Percentiles rank a stretch among this genome's conserved stretches.
Conservation (phyloP, 441 rosid genomes). For the Viola pubescens region DNA sequence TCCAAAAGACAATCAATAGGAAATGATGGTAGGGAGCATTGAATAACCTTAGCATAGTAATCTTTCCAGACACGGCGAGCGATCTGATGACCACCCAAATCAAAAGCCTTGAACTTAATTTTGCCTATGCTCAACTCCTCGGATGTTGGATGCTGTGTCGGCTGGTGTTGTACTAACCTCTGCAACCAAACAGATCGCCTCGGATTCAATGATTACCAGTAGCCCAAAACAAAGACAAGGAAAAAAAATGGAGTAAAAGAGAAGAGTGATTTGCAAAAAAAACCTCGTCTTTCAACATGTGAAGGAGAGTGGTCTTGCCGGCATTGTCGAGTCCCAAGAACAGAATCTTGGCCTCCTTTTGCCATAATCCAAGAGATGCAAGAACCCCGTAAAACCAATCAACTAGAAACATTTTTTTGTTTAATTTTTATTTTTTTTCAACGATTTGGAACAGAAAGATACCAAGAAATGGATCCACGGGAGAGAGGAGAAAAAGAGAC, state of each 20-base stretch:
- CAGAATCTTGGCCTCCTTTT: conserved; percentile 86
- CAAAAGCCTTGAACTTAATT: conserved; percentile 87
- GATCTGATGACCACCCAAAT: conserved; percentile 94
- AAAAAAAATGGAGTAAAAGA: background rate
- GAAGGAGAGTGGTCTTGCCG: conserved; percentile 86
- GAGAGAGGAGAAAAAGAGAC: background rate
- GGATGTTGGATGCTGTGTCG: conserved; percentile 85
- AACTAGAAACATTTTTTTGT: conserved; percentile 48
- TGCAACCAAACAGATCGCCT: conserved; percentile 18
- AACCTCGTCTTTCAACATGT: conserved; percentile 87
- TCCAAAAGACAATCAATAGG: no score
- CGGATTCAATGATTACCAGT: background rate
- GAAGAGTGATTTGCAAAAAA: background rate
- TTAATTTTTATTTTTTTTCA: background rate
- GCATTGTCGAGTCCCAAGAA: conserved; percentile 86
- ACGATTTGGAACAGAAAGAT: background rate
- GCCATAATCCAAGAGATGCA: conserved; percentile 79
- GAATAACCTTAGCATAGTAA: conserved; percentile 75
- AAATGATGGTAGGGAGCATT: background rate
- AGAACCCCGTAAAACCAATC: conserved; percentile 89
- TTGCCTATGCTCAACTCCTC: conserved; percentile 89
- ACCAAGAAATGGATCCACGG: background rate
- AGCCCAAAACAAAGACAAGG: background rate
- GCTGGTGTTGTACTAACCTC: conserved; percentile 93
- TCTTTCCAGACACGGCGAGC: conserved; percentile 95